These are phyloP conservation scores for Ogataea methylovora DNA, from an alignment of 805 yeast genomes.

Conservation along the genomic window DNA sequence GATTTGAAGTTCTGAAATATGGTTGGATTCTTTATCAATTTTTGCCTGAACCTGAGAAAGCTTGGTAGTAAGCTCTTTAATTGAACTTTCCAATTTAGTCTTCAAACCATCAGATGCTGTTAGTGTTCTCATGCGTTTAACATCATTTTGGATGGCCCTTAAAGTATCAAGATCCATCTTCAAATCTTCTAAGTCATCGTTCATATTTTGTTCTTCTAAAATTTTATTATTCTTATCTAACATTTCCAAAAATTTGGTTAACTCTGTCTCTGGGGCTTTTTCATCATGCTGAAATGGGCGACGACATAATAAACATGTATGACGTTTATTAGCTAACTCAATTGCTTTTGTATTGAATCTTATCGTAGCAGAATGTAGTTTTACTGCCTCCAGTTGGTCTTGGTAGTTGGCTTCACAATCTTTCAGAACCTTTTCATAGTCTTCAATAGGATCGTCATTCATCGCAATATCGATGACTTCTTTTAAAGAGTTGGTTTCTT, in stretches of 20 bases:
- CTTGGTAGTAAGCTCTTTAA: neutral
- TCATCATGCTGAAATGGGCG: constrained; percentile 46
- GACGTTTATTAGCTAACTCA: constrained; percentile 45
- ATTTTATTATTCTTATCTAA: constrained; percentile 16
- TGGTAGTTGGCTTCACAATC: constrained; percentile 59
- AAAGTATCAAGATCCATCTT: constrained; percentile 21
- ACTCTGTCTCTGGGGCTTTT: constrained; percentile 6
- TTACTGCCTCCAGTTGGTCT: constrained; percentile 54
- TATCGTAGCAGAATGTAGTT: constrained; percentile 61
- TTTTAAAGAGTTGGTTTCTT: constrained; percentile 4
- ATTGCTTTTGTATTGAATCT: constrained; percentile 67
- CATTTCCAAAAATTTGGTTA: constrained; percentile 11
- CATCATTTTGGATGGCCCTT: constrained; percentile 20
- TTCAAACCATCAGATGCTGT: constrained; percentile 1
- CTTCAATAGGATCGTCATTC: constrained; percentile 34
- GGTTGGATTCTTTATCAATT: neutral
- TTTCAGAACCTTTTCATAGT: constrained; percentile 40
- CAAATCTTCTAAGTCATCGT: constrained; percentile 15
- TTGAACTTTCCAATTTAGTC: neutral
- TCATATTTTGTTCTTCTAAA: constrained; percentile 11
- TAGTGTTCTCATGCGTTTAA: constrained; percentile 12
- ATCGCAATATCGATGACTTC: constrained; percentile 16
- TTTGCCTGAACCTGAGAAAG: neutral
- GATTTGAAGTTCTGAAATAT: constrained; percentile 1
- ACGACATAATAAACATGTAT: constrained; percentile 67